Evolutionary conservation across 768 basidiomycete species (phyloP), one percentile per base, ranked within the genome.

Genomic region (Leccinum olivaceopallidum): DNA sequence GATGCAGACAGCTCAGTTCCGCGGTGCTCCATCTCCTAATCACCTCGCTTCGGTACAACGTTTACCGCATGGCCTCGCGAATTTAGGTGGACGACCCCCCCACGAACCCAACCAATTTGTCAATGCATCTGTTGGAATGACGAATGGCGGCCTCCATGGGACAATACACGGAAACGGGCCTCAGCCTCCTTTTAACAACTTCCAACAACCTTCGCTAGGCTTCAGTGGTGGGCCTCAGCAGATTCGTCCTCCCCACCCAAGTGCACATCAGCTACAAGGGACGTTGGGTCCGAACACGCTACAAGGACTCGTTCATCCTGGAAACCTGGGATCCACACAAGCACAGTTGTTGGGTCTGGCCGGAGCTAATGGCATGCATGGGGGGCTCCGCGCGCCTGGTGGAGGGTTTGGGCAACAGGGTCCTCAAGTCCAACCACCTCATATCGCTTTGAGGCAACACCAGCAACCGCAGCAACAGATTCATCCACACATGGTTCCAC

Each of bases 11-110:
- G 73, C 80, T 44, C 86, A 85, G 49, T 90, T 81, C 75, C 88
- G 91, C 22, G 86, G 86, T 56, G 88, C 83, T 18, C 85, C 85
- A 12, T 90, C 89, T 26, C 89, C 90, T 4, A 83, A 76, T 63
- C 71, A 80, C 24, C 69, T 83, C 47, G 76, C 80, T 44, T 76
- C 77, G 36, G 75, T 77, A 44, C 88, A 88, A 67, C 83, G 89
- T 48, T 75, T 93, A 36, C 91, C 91, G 13, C 90, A 90, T 16
- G 91, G 90, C 34, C 77, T 93, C 42, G 90, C 91, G 13, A 92
- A 92, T 67, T 81, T 93, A 20, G 92, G 91, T 30, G 90, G 84
- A 48, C 85, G 91, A 7, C 90, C 90, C 24, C 90, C 90, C 3
- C 90, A 91, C 64, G 91, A 92, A 55, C 84, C 88, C 22, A 80